These are phyloP conservation scores for Penicillium sp. DNA, from an alignment of 2,329 filamentous ascomycete genomes.

Conservation along the genomic window DNA sequence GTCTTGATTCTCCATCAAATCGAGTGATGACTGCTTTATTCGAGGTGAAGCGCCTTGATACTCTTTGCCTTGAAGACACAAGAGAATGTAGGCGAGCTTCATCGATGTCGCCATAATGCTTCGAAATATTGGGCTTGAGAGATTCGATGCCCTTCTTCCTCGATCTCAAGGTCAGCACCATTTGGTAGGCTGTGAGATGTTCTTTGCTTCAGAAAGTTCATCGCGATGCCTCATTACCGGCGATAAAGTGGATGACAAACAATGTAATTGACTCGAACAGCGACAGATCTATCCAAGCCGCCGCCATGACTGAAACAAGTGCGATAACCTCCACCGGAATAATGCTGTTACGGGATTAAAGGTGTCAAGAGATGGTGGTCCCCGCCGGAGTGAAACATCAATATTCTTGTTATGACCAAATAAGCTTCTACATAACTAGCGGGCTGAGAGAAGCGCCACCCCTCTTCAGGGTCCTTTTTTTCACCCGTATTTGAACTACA, in stretches of 20 bases:
- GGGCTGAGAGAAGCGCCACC: conserved; percentile 1
- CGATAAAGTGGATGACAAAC: background rate
- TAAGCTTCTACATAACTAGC: background rate
- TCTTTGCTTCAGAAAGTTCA: background rate
- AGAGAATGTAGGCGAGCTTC: background rate
- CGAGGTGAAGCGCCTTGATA: background rate
- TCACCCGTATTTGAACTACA: background rate
- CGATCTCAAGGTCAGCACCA: background rate
- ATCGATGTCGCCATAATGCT: background rate
- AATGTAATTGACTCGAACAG: background rate
- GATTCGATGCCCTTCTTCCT: background rate
- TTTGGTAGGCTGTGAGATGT: background rate
- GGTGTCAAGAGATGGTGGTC: background rate
- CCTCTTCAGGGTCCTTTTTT: background rate
- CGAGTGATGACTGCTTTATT: background rate
- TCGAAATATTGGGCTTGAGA: background rate
- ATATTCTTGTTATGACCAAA: background rate
- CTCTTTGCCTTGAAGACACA: no score
- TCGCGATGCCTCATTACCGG: background rate
- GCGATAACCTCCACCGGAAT: conserved; percentile 1
- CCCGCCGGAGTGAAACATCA: conserved; percentile 7
- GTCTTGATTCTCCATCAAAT: background rate
- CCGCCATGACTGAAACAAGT: background rate
- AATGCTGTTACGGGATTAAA: conserved; percentile 2
- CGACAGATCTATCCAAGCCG: background rate